A percentile compares a stretch with the other conserved stretches of the same genome.
phyloP scores from a whole-genome alignment of 2,329 filamentous ascomycete species.

The Xylariomycetidae sp. region DNA sequence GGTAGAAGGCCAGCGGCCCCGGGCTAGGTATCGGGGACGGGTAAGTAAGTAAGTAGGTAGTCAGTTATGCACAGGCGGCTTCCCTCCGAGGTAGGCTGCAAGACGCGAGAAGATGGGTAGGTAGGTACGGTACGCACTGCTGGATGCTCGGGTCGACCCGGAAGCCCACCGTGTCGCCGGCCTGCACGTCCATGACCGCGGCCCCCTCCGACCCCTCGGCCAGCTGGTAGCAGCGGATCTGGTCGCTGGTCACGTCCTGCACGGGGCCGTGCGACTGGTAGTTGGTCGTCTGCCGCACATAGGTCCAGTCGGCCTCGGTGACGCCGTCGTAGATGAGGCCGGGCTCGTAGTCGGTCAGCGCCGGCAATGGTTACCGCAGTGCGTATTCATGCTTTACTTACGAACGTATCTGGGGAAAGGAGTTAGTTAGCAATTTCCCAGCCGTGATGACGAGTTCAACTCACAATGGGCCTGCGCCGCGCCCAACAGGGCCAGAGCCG shows the following conservation, averaged over 20 bases:
- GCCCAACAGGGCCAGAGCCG: conserved; percentile 14
- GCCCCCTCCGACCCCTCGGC: conserved; percentile 22
- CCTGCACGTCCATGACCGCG: conserved; percentile 26
- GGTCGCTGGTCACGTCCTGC: conserved; percentile 24
- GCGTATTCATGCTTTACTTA: conserved; percentile 3
- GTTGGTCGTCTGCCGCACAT: conserved; percentile 31
- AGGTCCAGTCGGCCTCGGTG: conserved; percentile 26
- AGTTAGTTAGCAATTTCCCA: conserved; percentile 7
- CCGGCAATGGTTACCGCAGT: not conserved
- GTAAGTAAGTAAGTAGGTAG: no score
- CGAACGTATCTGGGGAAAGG: conserved; percentile 18
- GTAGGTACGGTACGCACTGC: no score
- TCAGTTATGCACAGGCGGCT: no score
- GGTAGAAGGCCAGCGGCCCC: conserved; percentile 24
- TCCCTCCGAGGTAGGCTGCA: no score
- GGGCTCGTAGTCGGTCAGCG: conserved; percentile 8
- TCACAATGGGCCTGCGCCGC: conserved; percentile 22
- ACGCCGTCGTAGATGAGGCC: conserved; percentile 19
- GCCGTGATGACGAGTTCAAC: not conserved
- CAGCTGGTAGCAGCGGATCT: conserved; percentile 32
- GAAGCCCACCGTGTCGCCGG: conserved; percentile 30
- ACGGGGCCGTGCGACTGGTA: conserved; percentile 29
- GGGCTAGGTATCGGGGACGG: no score
- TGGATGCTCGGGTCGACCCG: conserved; percentile 25
- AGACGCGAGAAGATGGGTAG: no score